phyloP scores from a whole-genome alignment of 2,329 filamentous ascomycete species.

The Plenodomus lindquistii region DNA sequence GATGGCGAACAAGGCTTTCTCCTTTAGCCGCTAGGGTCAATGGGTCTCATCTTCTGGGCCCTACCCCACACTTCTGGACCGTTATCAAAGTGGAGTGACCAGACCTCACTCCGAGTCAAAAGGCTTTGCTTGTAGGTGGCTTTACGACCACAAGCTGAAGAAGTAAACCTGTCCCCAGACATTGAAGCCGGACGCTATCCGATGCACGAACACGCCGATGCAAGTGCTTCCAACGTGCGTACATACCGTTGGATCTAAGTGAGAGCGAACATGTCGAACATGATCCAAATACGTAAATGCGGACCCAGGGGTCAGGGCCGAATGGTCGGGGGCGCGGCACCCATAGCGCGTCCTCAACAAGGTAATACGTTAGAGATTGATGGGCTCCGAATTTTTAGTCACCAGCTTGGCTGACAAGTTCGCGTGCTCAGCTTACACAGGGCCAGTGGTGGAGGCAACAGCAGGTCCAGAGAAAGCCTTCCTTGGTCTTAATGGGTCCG shows the following conservation, averaged over 20 bases:
- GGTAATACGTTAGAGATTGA: not conserved
- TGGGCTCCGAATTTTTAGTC: not conserved
- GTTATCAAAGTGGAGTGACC: not conserved
- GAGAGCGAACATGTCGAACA: not conserved
- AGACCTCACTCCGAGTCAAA: not conserved
- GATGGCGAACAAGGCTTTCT: not conserved
- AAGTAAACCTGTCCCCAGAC: not conserved
- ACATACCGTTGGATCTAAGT: not conserved
- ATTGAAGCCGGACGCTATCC: not conserved
- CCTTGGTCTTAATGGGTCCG: conserved; percentile 7
- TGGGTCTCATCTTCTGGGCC: not conserved
- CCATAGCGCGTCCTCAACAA: not conserved
- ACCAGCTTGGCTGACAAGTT: not conserved
- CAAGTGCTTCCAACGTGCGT: not conserved
- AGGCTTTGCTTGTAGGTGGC: not conserved
- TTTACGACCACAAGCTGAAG: not conserved
- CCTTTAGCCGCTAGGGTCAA: not conserved
- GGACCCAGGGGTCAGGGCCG: not conserved
- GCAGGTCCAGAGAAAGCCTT: not conserved
- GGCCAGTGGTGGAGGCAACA: not conserved
- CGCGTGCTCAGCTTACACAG: not conserved
- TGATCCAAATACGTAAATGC: not conserved
- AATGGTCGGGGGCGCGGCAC: not conserved
- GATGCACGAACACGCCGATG: not conserved
- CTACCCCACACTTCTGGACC: not conserved